Percentiles rank a stretch among this genome's conserved stretches.
phyloP scores from a whole-genome alignment of 1,139 yeast genomes.

The Blastobotrys persicus region DNA sequence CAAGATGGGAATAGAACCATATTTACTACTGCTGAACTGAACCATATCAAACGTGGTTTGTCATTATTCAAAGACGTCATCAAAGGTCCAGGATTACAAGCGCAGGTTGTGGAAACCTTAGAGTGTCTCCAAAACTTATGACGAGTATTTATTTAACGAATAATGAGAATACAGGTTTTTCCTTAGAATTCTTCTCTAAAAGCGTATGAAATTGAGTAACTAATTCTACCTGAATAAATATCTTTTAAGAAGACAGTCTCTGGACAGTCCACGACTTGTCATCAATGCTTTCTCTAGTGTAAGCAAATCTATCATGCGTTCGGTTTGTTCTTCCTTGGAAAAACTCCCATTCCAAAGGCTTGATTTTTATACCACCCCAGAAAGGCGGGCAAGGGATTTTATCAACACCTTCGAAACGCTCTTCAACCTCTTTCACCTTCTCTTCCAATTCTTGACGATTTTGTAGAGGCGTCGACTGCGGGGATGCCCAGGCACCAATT shows the following conservation, averaged over 20 bases:
- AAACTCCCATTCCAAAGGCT: constrained; percentile 88
- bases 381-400: constrained; percentile 81
- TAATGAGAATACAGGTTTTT: not conserved
- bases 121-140: constrained; percentile 9
- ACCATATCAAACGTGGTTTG: constrained; percentile 16
- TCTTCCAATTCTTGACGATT: constrained; percentile 62
- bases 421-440: constrained; percentile 44
- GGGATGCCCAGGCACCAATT: constrained; percentile 97
- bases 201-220: no score
- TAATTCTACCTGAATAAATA: not conserved
- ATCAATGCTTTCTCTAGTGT: constrained; percentile 47
- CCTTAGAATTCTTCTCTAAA: no score
- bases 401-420: constrained; percentile 58
- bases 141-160: not conserved
- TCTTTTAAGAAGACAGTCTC: constrained; percentile 67
- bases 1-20: constrained; percentile 6
- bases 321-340: constrained; percentile 96
- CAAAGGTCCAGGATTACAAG: constrained; percentile 21
- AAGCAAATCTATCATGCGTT: constrained; percentile 86
- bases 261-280: constrained; percentile 57
- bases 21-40: constrained; percentile 14
- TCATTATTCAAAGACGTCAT: constrained; percentile 15
- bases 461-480: constrained; percentile 65
- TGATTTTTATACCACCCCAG: constrained; percentile 93
- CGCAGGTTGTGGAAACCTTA: constrained; percentile 19